phyloP scores from a whole-genome alignment of 306 rosid genomes.

The Astragalus glycyphyllos region DNA sequence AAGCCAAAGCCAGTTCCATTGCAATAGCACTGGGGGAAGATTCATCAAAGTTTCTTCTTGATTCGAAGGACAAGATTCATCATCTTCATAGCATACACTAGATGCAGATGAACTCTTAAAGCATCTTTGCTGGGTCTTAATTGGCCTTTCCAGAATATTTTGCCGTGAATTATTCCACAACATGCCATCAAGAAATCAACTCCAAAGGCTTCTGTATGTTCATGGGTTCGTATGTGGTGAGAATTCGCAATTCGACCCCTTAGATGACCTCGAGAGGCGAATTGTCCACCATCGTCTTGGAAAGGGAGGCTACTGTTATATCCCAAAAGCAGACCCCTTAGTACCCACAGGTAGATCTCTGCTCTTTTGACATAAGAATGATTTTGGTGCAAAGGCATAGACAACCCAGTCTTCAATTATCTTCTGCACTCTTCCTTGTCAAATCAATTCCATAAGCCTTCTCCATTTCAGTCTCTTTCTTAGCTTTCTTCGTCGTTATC shows the following conservation, averaged over 20 bases:
- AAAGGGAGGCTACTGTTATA: slow-evolving; percentile 35
- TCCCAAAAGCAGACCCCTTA: slow-evolving; percentile 45
- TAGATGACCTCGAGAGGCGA: slow-evolving; percentile 34
- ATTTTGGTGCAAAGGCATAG: slow-evolving; percentile 45
- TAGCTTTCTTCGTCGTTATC: slow-evolving; percentile 72
- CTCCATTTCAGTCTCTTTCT: slow-evolving; percentile 88
- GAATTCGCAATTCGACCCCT: slow-evolving; percentile 35
- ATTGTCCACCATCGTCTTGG: slow-evolving; percentile 32
- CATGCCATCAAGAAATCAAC: slow-evolving; percentile 38
- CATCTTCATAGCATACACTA: slow-evolving; percentile 42
- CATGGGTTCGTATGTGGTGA: slow-evolving; percentile 36
- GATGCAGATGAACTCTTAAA: slow-evolving; percentile 41
- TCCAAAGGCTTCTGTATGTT: slow-evolving; percentile 39
- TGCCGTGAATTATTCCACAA: slow-evolving; percentile 34
- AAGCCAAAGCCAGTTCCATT: slow-evolving; percentile 48
- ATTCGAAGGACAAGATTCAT: slow-evolving; percentile 45
- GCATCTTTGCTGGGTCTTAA: slow-evolving; percentile 36
- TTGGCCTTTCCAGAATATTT: slow-evolving; percentile 44
- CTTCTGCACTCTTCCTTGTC: slow-evolving; percentile 59
- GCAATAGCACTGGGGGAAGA: slow-evolving; percentile 41
- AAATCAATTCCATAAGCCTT: slow-evolving; percentile 74
- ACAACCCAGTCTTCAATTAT: slow-evolving; percentile 53
- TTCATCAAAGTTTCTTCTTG: slow-evolving; percentile 42
- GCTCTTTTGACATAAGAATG: slow-evolving; percentile 50
- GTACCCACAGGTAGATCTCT: slow-evolving; percentile 48